Conservation (phyloP, 768 basidiomycete species). For the Russula griseocarnosa region DNA sequence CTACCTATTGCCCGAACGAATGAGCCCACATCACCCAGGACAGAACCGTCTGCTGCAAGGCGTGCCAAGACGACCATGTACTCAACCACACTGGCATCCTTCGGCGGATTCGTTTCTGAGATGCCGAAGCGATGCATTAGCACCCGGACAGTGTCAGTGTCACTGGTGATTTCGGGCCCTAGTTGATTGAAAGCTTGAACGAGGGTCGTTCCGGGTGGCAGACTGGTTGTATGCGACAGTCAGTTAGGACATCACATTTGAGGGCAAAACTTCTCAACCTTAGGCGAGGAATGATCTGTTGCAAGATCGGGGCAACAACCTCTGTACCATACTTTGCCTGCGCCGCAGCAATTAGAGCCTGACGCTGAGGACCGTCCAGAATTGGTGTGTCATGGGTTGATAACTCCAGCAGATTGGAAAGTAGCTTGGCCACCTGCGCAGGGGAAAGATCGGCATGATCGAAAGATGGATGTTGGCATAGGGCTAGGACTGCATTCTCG, state of each 20-base stretch:
- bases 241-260: conserved; percentile 22
- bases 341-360: conserved; percentile 67
- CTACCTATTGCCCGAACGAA: conserved; percentile 68
- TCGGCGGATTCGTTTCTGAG: conserved; percentile 65
- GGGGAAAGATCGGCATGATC: conserved; percentile 77
- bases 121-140: conserved; percentile 73
- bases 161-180: conserved; percentile 74
- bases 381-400: conserved; percentile 63
- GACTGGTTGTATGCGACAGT: conserved; percentile 40
- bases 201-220: conserved; percentile 61
- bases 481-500: conserved; percentile 68
- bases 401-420: conserved; percentile 76
- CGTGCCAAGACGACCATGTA: conserved; percentile 64
- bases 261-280: conserved; percentile 45
- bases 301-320: conserved; percentile 66
- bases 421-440: conserved; percentile 69
- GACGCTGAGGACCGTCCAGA: conserved; percentile 67
- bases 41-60: conserved; percentile 66
- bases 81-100: conserved; percentile 66
- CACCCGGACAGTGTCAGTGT: conserved; percentile 64
- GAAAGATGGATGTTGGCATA: conserved; percentile 77
- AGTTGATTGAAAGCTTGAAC: conserved; percentile 74
- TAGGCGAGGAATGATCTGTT: conserved; percentile 66
- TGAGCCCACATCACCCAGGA: conserved; percentile 69
- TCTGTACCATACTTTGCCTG: conserved; percentile 81